phyloP scores from a whole-genome alignment of 495 filamentous ascomycete genomes.

The Neurospora sublineolata region DNA sequence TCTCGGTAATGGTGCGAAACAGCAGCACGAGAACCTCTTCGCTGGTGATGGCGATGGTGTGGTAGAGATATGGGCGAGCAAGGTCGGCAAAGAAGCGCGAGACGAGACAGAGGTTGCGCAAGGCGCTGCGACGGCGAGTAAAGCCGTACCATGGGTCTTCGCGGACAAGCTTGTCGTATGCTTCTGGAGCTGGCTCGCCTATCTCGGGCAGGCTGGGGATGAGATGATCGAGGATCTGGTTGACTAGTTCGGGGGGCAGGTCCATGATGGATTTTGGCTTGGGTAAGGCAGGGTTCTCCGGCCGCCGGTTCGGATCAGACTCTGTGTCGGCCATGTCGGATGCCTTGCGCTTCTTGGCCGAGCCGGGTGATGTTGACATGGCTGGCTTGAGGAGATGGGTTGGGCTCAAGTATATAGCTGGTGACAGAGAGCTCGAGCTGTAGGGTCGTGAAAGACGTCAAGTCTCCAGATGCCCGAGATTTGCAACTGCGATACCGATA shows the following conservation, averaged over 20 bases:
- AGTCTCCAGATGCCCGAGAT: background rate
- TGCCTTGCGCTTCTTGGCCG: background rate
- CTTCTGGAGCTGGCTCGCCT: slow-evolving; percentile 20
- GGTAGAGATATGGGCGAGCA: slow-evolving; percentile 21
- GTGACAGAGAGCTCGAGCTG: background rate
- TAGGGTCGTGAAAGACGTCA: background rate
- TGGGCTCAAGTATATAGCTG: background rate
- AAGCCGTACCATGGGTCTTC: slow-evolving; percentile 24
- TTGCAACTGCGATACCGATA: background rate
- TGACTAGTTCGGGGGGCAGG: slow-evolving; percentile 17
- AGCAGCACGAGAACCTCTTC: slow-evolving; percentile 15
- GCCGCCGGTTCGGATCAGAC: background rate
- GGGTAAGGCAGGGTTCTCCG: background rate
- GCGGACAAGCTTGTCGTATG: slow-evolving; percentile 16
- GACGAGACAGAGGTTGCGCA: slow-evolving; percentile 14
- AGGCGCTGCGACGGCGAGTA: slow-evolving; percentile 19
- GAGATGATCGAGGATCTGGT: slow-evolving; percentile 13
- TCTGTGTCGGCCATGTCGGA: background rate
- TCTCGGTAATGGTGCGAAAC: slow-evolving; percentile 18
- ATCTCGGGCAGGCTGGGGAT: slow-evolving; percentile 17
- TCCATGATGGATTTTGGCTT: background rate
- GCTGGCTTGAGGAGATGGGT: background rate
- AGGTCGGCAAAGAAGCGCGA: slow-evolving; percentile 8
- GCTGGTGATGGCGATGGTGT: slow-evolving; percentile 12
- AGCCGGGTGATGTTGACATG: background rate